Evolutionary conservation across 139 green algal species (phyloP), one percentile per base, ranked within the genome.

Genomic region (Chlorella sp.): DNA sequence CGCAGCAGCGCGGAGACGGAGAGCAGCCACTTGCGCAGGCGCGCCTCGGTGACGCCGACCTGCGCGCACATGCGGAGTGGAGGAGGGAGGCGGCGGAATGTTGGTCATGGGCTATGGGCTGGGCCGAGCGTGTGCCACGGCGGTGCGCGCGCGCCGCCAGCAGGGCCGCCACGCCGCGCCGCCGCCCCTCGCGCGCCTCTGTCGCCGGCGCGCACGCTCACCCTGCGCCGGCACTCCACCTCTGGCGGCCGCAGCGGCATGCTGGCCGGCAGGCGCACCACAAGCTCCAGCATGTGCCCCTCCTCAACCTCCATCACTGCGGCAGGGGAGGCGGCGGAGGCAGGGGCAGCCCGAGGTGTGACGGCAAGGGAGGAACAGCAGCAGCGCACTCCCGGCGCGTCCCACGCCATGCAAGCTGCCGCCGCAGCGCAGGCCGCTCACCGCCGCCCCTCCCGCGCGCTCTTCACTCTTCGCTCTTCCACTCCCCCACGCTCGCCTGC

Each of bases 21-120:
- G 17, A 98, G 88, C 82, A 99, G 82, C 96, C 96, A 99, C 87
- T 95, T 98, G 73, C 96, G 89, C 78, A 98, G 83, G 40, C 85
- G 83, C 1, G 65, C 85, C 71, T 98, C 91, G 23, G 73, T 85
- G 15, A 98, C 85, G 62, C 94, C 92, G 25, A 97, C 87, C 80
- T 90, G 83, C 35, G 69, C 56, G 55, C 42, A 38, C n/a, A 72
- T n/a, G n/a, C n/a, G n/a, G n/a, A n/a, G n/a, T n/a, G n/a, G 56
- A 4, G 0, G 0, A 58, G 8, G 2, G 46, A 40, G 2, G 53
- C 5, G 8, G 17, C 23, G n/a, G n/a, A 29, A 60, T 38, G 25
- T 36, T 33, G 46, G n/a, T 29, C 42, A 15, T 41, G 29, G 14
- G 36, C n/a, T n/a, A n/a, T n/a, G n/a, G n/a, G n/a, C n/a, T n/a